Evolutionary conservation across 2,329 filamentous ascomycete genomes (phyloP), one percentile per base, ranked within the genome.

Genomic region (Nemania sp.): DNA sequence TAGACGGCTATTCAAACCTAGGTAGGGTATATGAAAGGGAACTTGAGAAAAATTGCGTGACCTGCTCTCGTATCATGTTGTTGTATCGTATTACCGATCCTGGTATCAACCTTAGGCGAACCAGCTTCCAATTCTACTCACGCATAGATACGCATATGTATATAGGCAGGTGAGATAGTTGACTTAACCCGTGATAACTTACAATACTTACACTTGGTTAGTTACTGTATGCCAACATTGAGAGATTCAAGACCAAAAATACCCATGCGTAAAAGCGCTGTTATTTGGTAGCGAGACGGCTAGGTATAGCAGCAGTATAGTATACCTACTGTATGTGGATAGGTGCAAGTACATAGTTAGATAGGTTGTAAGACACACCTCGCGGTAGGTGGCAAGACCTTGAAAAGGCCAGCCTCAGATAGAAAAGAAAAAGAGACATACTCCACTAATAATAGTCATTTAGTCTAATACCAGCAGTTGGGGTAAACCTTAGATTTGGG

Each of bases 401-500:
- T 47, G n/a, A 51, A 43, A 13, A 13, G 45, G 56, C 41, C 56
- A 59, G 56, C 58, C 58, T 49, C 52, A 32, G 32, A 61, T 20
- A 47, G 52, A 45, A 62, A 22, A 20, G 47, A 26, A 45, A 8
- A 20, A 45, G 43, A 45, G 43, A 22, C n/a, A 20, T 5, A 18
- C 41, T 20, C 15, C 47, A 26, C 22, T 27, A 51, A 60, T 51
- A 41, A 41, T 3, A 32, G 38, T 41, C 24, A n/a, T n/a, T 45
- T n/a, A 45, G 20, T 26, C 7, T 22, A 27, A 29, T 11, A n/a
- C n/a, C n/a, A 29, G 18, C 65, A 38, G 51, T 56, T 65, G 56
- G 66, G 55, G 51, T 57, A 65, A 57, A 68, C 66, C 61, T 56
- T 64, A 62, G 35, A 56, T 64, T 29, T 35, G 32, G 51, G 49